Conservation (phyloP, 495 filamentous ascomycete species). For the Podospora appendiculata region DNA sequence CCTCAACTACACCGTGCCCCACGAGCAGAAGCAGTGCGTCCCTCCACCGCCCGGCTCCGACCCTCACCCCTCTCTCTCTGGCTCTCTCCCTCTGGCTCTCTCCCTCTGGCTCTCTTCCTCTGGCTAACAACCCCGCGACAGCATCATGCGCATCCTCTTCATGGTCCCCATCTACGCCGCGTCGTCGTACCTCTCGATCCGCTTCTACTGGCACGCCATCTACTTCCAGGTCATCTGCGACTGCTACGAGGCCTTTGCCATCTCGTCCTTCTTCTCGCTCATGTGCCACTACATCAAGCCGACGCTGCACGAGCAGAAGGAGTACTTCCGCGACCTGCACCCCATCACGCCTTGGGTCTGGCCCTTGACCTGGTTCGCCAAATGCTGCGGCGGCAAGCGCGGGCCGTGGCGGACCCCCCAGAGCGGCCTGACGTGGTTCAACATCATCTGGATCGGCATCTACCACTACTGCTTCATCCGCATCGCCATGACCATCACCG, state of each 20-base stretch:
- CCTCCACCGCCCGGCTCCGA: too few relatives aligned
- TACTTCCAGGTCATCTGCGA: constrained; percentile 78
- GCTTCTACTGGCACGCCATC: constrained; percentile 70
- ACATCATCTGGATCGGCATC: constrained; percentile 78
- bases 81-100: too few relatives aligned
- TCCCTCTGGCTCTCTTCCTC: too few relatives aligned
- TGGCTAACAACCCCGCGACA: constrained; percentile 5
- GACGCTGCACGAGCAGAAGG: constrained; percentile 75
- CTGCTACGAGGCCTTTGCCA: constrained; percentile 90
- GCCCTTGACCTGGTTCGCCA: constrained; percentile 63
- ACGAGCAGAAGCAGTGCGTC: constrained; percentile 70
- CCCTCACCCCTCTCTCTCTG: too few relatives aligned
- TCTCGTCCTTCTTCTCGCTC: constrained; percentile 85
- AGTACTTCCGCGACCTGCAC: constrained; percentile 66
- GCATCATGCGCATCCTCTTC: constrained; percentile 82
- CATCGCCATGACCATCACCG: constrained; percentile 74
- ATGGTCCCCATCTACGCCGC: constrained; percentile 84
- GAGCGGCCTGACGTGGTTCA: constrained; percentile 91
- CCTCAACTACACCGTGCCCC: constrained; percentile 72
- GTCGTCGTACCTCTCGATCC: constrained; percentile 69
- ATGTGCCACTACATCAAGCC: constrained; percentile 79
- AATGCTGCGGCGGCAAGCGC: constrained; percentile 56
- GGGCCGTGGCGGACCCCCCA: constrained; percentile 65
- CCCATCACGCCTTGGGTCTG: constrained; percentile 65
- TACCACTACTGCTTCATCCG: constrained; percentile 90